phyloP scores from a whole-genome alignment of 805 yeast genomes.

The Wickerhamomyces bovis region DNA sequence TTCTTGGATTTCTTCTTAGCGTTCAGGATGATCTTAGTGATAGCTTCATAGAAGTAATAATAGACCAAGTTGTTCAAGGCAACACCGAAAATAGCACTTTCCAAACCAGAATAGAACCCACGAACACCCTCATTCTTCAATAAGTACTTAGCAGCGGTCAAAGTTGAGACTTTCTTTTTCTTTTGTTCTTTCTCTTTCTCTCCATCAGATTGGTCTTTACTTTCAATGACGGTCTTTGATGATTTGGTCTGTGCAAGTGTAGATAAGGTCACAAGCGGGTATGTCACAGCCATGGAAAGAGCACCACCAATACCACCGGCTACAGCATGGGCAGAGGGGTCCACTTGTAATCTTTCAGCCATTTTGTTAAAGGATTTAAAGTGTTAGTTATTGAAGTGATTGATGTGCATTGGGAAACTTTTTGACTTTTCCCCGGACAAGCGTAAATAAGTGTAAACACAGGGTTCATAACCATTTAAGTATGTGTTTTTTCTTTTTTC shows the following conservation, averaged over 20 bases:
- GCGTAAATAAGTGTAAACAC: neutral
- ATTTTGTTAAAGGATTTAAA: slow-evolving; percentile 6
- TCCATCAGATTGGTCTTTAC: slow-evolving; percentile 3
- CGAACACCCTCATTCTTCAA: slow-evolving; percentile 52
- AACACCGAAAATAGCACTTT: slow-evolving; percentile 82
- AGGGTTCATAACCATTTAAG: neutral
- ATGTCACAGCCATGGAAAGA: slow-evolving; percentile 77
- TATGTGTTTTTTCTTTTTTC: neutral
- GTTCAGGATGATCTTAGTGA: slow-evolving; percentile 41
- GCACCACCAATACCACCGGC: slow-evolving; percentile 96
- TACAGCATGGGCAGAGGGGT: slow-evolving; percentile 67
- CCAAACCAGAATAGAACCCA: slow-evolving; percentile 81
- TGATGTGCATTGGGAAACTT: neutral
- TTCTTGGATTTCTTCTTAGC: slow-evolving; percentile 15
- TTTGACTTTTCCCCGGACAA: neutral
- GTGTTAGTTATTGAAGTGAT: neutral
- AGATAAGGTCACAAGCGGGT: slow-evolving; percentile 82
- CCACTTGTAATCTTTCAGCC: slow-evolving; percentile 22
- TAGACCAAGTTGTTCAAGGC: slow-evolving; percentile 82
- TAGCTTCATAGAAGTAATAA: slow-evolving; percentile 83
- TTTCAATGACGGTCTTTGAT: slow-evolving; percentile 16
- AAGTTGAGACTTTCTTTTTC: slow-evolving; percentile 17
- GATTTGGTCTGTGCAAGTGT: slow-evolving; percentile 80
- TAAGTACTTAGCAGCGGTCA: slow-evolving; percentile 41
- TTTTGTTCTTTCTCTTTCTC: slow-evolving; percentile 17